phyloP scores from a whole-genome alignment of 331 rosid species.

The Malus hybrid region DNA sequence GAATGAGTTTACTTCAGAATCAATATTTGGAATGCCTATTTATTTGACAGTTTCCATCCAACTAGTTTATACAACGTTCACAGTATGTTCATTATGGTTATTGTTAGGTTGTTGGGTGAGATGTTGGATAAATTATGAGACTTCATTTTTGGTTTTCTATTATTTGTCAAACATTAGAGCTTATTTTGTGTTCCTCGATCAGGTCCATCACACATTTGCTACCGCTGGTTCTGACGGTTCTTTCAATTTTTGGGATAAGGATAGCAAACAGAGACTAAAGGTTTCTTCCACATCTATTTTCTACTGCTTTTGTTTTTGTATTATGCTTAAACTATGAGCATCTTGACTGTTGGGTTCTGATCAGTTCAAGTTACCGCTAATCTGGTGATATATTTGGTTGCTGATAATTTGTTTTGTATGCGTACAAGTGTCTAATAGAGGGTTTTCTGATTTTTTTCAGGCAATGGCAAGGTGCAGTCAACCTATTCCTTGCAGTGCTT shows the following conservation, averaged over 20 bases:
- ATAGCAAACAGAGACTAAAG: constrained; percentile 96
- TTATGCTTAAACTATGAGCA: background rate
- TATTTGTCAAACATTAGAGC: background rate
- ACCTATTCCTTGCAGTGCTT: constrained; percentile 83
- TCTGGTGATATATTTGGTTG: background rate
- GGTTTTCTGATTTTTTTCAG: constrained; percentile 40
- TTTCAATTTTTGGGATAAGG: constrained; percentile 95
- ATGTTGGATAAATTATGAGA: background rate
- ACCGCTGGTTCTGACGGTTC: constrained; percentile 98
- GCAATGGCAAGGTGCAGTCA: constrained; percentile 86
- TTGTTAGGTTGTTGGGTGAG: background rate
- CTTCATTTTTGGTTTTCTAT: constrained; percentile 10
- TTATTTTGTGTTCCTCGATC: constrained; percentile 13
- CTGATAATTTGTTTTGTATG: background rate
- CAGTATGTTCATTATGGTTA: background rate
- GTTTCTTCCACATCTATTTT: constrained; percentile 20
- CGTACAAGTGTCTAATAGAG: background rate
- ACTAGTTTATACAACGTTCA: background rate
- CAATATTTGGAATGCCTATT: background rate
- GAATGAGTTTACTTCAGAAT: background rate
- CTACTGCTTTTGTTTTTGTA: background rate
- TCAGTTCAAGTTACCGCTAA: background rate
- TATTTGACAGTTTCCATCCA: background rate
- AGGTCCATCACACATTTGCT: constrained; percentile 93
- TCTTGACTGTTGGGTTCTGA: background rate